Evolutionary conservation across 192 early-diverging fungal species (phyloP).

Genomic region (Chytriomyces hyalinus): DNA sequence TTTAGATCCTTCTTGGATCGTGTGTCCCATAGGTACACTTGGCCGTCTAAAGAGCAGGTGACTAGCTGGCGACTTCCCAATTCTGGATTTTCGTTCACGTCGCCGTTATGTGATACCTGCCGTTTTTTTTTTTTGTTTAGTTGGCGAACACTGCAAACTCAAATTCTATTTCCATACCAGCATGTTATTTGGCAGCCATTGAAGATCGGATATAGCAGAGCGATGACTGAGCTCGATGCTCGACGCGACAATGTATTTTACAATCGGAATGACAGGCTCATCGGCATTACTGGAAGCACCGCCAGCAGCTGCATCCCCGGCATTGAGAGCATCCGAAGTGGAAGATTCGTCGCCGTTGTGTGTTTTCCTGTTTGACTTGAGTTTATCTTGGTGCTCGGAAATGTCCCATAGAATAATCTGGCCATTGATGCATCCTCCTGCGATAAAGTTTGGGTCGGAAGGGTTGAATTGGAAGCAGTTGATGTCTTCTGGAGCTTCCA

Average conservation of each 20-base stretch:
- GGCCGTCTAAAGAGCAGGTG: constrained; percentile 61
- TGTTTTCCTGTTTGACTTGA: constrained; percentile 52
- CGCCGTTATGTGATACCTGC: constrained; percentile 50
- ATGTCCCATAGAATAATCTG: constrained; percentile 70
- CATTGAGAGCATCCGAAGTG: background rate
- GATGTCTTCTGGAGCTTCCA: constrained; percentile 69
- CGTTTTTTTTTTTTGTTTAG: background rate
- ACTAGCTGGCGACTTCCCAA: constrained; percentile 60
- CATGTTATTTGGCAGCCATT: constrained; percentile 61
- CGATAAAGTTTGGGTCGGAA: constrained; percentile 59
- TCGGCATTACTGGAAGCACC: background rate
- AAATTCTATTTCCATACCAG: constrained; percentile 42
- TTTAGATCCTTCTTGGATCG: constrained; percentile 63
- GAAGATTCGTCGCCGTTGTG: constrained; percentile 26
- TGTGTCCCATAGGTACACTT: constrained; percentile 65
- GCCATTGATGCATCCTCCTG: constrained; percentile 64
- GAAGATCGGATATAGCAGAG: constrained; percentile 52
- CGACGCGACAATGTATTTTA: constrained; percentile 57
- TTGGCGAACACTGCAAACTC: background rate
- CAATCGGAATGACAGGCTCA: constrained; percentile 36
- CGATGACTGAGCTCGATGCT: constrained; percentile 65
- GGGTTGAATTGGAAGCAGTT: constrained; percentile 64
- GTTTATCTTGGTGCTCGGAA: constrained; percentile 60
- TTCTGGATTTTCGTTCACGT: constrained; percentile 51
- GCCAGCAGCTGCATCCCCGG: constrained; percentile 3